A percentile compares a stretch with the other conserved stretches of the same genome.
These are phyloP conservation scores for Verticillium dahliae DNA, from an alignment of 2,329 filamentous ascomycete genomes.

Conservation along the genomic window DNA sequence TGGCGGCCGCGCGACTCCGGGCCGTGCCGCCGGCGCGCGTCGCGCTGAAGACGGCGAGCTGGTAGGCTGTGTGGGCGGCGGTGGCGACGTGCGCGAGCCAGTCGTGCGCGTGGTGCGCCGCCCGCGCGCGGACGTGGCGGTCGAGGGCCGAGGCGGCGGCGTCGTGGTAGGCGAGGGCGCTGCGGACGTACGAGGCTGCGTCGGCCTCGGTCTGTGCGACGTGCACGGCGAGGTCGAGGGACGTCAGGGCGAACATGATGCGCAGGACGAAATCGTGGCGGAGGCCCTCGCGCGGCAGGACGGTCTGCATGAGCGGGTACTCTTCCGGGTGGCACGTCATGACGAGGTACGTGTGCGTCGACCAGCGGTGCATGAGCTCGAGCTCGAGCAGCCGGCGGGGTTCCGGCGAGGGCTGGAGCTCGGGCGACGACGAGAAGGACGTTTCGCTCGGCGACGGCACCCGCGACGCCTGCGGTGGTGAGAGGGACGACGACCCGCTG, in stretches of 20 bases:
- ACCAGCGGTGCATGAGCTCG: constrained; percentile 46
- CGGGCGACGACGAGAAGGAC: neutral
- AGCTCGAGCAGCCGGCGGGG: constrained; percentile 29
- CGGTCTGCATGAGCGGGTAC: constrained; percentile 22
- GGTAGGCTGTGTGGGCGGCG: constrained; percentile 18
- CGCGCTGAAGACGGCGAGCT: constrained; percentile 20
- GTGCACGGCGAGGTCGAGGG: constrained; percentile 22
- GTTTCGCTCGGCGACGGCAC: neutral
- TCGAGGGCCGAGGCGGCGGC: constrained; percentile 23
- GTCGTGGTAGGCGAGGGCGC: constrained; percentile 27
- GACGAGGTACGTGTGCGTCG: constrained; percentile 34
- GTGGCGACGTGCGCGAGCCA: constrained; percentile 23
- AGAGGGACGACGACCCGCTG: neutral
- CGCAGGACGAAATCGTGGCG: constrained; percentile 31
- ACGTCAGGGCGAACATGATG: constrained; percentile 26
- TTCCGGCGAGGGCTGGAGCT: constrained; percentile 1
- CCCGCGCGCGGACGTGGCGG: constrained; percentile 12
- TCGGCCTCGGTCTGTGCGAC: constrained; percentile 4
- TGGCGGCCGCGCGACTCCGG: constrained; percentile 12
- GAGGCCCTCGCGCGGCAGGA: constrained; percentile 26
- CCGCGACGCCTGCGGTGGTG: neutral
- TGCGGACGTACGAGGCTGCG: constrained; percentile 17
- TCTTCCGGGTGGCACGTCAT: constrained; percentile 30
- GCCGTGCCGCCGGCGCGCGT: constrained; percentile 9
- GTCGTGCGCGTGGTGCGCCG: constrained; percentile 20